A percentile compares a stretch with the other conserved stretches of the same genome.
These are phyloP conservation scores for Lupinus albus DNA, from an alignment of 306 rosid species.

Conservation along the genomic window DNA sequence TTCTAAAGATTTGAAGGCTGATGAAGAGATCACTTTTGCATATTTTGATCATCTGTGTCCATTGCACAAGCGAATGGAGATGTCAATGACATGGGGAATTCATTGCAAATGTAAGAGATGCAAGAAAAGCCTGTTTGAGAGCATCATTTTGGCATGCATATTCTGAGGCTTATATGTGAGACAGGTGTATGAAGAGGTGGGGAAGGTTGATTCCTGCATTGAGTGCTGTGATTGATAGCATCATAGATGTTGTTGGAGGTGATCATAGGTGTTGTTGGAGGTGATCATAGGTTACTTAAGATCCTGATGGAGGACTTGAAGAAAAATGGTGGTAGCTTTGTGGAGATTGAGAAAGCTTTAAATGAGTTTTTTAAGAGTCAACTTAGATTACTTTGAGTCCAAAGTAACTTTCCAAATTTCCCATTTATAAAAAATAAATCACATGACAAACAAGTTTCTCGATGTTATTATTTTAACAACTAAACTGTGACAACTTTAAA, in stretches of 20 bases:
- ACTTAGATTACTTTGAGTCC: too few species aligned
- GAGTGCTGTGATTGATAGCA: slow-evolving; percentile 56
- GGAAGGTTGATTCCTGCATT: slow-evolving; percentile 63
- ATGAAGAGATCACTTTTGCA: slow-evolving; percentile 77
- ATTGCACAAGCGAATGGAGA: slow-evolving; percentile 55
- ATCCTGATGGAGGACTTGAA: slow-evolving; percentile 54
- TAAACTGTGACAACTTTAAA: too few species aligned
- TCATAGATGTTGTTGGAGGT: slow-evolving; percentile 68
- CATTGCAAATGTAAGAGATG: slow-evolving; percentile 79
- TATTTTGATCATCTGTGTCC: slow-evolving; percentile 65
- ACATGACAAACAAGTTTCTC: too few species aligned
- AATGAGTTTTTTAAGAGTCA: too few species aligned
- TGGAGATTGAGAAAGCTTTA: slow-evolving; percentile 55
- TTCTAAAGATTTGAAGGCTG: slow-evolving; percentile 77
- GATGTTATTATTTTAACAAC: too few species aligned
- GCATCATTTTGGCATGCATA: slow-evolving; percentile 76
- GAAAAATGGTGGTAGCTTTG: slow-evolving; percentile 48
- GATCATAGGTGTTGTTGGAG: slow-evolving; percentile 78
- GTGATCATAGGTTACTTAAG: slow-evolving; percentile 75
- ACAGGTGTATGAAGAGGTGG: slow-evolving; percentile 70
- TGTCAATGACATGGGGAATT: slow-evolving; percentile 74
- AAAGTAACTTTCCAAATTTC: too few species aligned
- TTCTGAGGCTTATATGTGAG: slow-evolving; percentile 54
- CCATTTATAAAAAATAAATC: too few species aligned
- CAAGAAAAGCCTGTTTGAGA: slow-evolving; percentile 65